Percentiles rank a stretch among this genome's conserved stretches.
These are phyloP conservation scores for Lentinus tigrinus DNA, from an alignment of 768 basidiomycete species.

Conservation along the genomic window DNA sequence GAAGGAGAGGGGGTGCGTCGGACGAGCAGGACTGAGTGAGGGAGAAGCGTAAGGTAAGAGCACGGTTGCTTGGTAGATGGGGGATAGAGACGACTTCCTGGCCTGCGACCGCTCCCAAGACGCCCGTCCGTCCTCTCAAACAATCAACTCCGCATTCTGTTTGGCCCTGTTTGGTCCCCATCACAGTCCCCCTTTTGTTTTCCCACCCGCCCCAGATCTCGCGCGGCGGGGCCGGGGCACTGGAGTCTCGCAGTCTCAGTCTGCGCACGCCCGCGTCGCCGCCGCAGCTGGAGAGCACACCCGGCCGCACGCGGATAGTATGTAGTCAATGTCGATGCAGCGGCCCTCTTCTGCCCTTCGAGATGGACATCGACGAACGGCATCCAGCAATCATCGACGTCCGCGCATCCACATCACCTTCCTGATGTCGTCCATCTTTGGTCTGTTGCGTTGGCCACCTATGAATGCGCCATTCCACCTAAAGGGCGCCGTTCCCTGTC, in stretches of 20 bases:
- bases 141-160: constrained; percentile 19
- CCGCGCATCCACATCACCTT: background rate
- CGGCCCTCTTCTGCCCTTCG: background rate
- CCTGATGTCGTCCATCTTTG: constrained; percentile 5
- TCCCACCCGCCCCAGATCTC: constrained; percentile 9
- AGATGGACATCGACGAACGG: constrained; percentile 1
- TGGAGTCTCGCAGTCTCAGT: background rate
- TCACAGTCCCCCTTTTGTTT: constrained; percentile 10
- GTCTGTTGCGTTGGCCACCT: background rate
- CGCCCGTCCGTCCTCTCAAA: constrained; percentile 16
- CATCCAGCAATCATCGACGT: constrained; percentile 5
- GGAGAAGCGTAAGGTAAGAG: constrained; percentile 4
- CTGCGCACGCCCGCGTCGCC: background rate
- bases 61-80: constrained; percentile 16
- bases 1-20: constrained; percentile 1
- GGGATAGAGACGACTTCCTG: constrained; percentile 12
- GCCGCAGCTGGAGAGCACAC: background rate
- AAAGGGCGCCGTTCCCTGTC: background rate
- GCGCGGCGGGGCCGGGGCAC: background rate
- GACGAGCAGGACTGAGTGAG: constrained; percentile 9
- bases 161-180: constrained; percentile 14
- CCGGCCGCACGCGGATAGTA: too few species aligned
- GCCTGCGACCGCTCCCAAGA: constrained; percentile 3
- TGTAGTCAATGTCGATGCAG: background rate
- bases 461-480: background rate